These are phyloP conservation scores for Tylopilus sp. DNA, from an alignment of 1,284 basidiomycete genomes.

Conservation along the genomic window DNA sequence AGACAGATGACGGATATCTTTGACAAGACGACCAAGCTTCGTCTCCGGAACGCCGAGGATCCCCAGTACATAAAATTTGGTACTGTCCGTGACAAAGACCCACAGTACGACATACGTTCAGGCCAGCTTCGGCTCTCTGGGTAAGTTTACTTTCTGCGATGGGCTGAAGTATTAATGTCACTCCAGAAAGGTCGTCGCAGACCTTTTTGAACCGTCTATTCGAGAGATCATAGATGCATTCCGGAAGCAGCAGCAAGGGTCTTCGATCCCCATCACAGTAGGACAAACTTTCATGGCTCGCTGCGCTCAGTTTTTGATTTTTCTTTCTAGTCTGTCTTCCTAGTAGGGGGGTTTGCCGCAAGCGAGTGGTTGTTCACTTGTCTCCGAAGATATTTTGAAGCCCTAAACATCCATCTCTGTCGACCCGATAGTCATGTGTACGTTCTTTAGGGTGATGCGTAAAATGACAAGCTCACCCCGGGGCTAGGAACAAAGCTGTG, in stretches of 20 bases:
- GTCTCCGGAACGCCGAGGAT: conserved; percentile 41
- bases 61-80: conserved; percentile 51
- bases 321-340: conserved; percentile 32
- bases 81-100: conserved; percentile 44
- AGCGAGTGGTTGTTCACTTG: conserved; percentile 46
- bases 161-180: not conserved
- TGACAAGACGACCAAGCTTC: conserved; percentile 49
- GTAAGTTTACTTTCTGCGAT: conserved; percentile 22
- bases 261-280: conserved; percentile 37
- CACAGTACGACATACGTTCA: conserved; percentile 40
- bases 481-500: conserved; percentile 51
- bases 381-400: conserved; percentile 35
- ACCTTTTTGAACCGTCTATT: conserved; percentile 47
- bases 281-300: not conserved
- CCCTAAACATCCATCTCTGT: conserved; percentile 30
- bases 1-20: conserved; percentile 44
- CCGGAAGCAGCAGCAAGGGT: conserved; percentile 31
- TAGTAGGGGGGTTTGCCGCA: conserved; percentile 49
- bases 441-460: conserved; percentile 14
- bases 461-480: conserved; percentile 6
- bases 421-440: conserved; percentile 42
- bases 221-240: conserved; percentile 41
- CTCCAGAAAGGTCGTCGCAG: conserved; percentile 38
- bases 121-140: conserved; percentile 47
- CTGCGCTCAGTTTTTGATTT: not conserved